Evolutionary conservation across 305 asterid genomes (phyloP).

Genomic region (Fraxinus platypoda): DNA sequence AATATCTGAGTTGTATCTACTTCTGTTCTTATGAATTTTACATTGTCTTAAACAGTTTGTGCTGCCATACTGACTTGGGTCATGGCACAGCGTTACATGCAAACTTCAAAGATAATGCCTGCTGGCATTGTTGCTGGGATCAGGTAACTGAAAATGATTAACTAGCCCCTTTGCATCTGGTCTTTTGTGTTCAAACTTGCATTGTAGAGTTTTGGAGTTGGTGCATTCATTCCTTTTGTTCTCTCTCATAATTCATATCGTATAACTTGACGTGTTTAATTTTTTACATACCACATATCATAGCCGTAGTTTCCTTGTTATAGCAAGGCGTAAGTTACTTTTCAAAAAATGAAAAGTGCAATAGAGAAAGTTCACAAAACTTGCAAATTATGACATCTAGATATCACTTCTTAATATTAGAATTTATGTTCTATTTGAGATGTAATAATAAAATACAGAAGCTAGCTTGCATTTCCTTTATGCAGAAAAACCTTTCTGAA

Average conservation of each 20-base stretch:
- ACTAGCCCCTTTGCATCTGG: neutral
- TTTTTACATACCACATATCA: neutral
- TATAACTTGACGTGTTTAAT: neutral
- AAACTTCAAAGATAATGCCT: slow-evolving; percentile 63
- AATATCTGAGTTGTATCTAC: neutral
- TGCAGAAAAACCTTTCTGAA: neutral
- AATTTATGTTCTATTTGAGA: neutral
- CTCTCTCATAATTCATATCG: neutral
- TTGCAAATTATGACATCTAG: neutral
- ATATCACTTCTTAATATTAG: neutral
- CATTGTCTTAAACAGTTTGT: slow-evolving; percentile 8
- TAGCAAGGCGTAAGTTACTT: neutral
- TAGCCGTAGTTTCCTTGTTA: neutral
- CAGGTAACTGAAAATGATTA: slow-evolving; percentile 36
- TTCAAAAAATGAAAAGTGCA: neutral
- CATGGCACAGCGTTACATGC: slow-evolving; percentile 55
- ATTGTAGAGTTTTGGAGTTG: neutral
- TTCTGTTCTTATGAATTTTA: neutral
- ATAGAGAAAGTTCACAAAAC: neutral
- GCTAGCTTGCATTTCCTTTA: neutral
- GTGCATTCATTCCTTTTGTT: neutral
- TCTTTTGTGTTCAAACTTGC: neutral
- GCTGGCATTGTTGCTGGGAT: slow-evolving; percentile 65
- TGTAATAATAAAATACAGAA: neutral
- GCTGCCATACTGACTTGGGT: slow-evolving; percentile 54